Evolutionary conservation across 805 yeast species (phyloP).

Genomic region (Komagataella populi): DNA sequence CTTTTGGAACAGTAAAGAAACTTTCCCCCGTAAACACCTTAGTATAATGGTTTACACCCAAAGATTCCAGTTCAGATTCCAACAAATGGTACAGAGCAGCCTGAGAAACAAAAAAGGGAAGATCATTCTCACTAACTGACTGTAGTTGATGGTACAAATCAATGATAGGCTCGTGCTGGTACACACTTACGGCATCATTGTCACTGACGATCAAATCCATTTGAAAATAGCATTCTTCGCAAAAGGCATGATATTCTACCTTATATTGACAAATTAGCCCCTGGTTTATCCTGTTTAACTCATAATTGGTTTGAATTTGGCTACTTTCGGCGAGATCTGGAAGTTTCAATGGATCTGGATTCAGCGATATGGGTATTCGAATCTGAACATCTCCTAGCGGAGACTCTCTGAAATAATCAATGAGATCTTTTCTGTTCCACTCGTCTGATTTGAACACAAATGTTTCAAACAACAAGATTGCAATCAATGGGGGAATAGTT

Average conservation of each 20-base stretch:
- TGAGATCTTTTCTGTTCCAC: background rate
- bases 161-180: background rate
- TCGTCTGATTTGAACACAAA: background rate
- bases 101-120: slow-evolving; percentile 51
- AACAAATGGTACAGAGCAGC: slow-evolving; percentile 31
- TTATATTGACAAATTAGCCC: background rate
- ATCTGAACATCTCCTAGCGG: slow-evolving; percentile 23
- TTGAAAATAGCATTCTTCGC: background rate
- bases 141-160: slow-evolving; percentile 10
- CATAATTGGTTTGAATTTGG: slow-evolving; percentile 26
- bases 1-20: background rate
- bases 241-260: background rate
- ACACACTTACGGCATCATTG: slow-evolving; percentile 2
- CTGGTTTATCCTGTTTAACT: slow-evolving; percentile 10
- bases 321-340: slow-evolving; percentile 24
- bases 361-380: slow-evolving; percentile 23
- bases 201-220: slow-evolving; percentile 1
- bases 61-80: slow-evolving; percentile 21
- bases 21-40: background rate
- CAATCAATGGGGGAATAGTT: background rate
- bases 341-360: slow-evolving; percentile 30
- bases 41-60: background rate
- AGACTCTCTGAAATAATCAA: slow-evolving; percentile 7
- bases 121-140: slow-evolving; percentile 38
- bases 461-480: background rate